These are phyloP conservation scores for Xylaria longipes DNA, from an alignment of 495 filamentous ascomycete genomes.

Conservation along the genomic window DNA sequence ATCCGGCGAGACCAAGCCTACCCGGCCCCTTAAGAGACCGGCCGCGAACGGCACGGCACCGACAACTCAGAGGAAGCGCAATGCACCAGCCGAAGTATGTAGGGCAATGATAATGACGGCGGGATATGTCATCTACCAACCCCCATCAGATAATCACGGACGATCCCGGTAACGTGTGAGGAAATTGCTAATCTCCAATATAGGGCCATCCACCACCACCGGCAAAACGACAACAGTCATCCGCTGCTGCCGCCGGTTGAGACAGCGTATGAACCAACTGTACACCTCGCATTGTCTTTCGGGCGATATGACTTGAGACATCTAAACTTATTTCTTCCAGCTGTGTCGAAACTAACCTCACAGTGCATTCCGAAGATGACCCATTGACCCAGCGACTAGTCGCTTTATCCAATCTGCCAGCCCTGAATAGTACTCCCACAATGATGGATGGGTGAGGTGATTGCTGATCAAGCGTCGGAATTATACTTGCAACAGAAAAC, in stretches of 20 bases:
- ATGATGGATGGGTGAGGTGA: constrained; percentile 7
- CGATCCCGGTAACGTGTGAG: constrained; percentile 34
- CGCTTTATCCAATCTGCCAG: background rate
- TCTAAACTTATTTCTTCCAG: constrained; percentile 1
- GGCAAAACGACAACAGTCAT: constrained; percentile 40
- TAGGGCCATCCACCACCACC: constrained; percentile 39
- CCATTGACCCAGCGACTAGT: constrained; percentile 19
- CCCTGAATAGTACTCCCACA: background rate
- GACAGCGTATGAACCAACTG: background rate
- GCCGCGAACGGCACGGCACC: constrained; percentile 29
- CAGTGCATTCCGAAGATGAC: constrained; percentile 28
- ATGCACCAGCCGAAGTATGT: constrained; percentile 44
- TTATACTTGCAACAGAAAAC: too few relatives aligned
- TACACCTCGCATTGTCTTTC: background rate
- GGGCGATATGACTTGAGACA: constrained; percentile 14
- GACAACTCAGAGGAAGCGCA: constrained; percentile 40
- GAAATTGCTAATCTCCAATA: constrained; percentile 35
- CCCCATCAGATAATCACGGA: constrained; percentile 36
- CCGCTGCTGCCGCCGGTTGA: constrained; percentile 47
- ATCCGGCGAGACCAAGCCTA: constrained; percentile 75
- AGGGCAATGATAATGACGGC: constrained; percentile 31
- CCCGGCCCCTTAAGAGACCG: constrained; percentile 61
- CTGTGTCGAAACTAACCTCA: constrained; percentile 32
- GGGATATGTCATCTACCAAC: constrained; percentile 36
- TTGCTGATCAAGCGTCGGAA: background rate